Percentiles rank a stretch among this genome's conserved stretches.
Evolutionary conservation across 2,329 filamentous ascomycete genomes (phyloP).

Genomic region (Botrytis aclada): DNA sequence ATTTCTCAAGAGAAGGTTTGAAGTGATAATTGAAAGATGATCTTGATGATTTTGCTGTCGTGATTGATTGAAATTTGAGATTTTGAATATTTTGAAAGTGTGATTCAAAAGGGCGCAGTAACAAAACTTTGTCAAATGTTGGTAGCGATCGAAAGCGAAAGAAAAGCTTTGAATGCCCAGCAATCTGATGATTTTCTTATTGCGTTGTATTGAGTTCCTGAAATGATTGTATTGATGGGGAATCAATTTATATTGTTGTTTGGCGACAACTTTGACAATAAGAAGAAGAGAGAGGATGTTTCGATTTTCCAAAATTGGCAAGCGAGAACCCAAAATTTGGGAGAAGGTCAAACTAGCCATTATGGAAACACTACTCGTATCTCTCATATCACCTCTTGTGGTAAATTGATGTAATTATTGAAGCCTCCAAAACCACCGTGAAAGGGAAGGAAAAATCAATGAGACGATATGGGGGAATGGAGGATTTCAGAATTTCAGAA

Average conservation of each 20-base stretch:
- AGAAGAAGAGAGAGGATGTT: neutral
- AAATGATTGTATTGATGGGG: neutral
- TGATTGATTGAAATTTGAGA: neutral
- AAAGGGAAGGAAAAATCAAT: neutral
- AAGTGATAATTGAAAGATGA: neutral
- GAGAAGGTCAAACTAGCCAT: neutral
- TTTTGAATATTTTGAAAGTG: neutral
- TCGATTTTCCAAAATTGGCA: slow-evolving; percentile 8
- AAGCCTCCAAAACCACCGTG: neutral
- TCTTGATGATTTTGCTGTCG: neutral
- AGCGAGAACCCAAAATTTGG: neutral
- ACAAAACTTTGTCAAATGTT: neutral
- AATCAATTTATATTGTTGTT: slow-evolving; percentile 5
- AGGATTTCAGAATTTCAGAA: neutral
- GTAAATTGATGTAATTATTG: neutral
- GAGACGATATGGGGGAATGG: neutral
- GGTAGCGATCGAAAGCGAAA: slow-evolving; percentile 7
- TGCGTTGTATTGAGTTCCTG: neutral
- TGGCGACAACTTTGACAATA: slow-evolving; percentile 7
- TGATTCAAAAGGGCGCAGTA: slow-evolving; percentile 2
- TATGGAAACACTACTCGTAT: neutral
- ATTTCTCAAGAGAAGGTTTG: neutral
- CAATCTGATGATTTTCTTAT: neutral
- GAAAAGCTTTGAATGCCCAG: slow-evolving; percentile 3
- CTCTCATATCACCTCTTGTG: neutral